A percentile compares a stretch with the other conserved stretches of the same genome.
phyloP scores from a whole-genome alignment of 352 stramenopile genomes.

The Phytophthora sansomeana region DNA sequence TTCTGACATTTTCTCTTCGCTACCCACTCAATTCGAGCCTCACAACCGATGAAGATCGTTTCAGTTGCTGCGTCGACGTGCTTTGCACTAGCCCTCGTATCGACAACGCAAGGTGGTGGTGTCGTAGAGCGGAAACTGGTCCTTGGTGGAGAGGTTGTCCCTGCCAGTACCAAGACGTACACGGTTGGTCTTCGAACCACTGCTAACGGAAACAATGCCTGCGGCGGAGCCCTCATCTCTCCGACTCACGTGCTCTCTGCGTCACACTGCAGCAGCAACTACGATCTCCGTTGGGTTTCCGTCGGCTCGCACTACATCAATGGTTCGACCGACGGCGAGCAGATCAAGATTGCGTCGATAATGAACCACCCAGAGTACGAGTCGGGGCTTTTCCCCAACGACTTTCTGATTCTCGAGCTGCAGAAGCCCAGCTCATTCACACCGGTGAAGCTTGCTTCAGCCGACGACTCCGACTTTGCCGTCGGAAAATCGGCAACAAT shows the following conservation, averaged over 20 bases:
- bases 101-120: neutral
- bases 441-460: constrained; percentile 17
- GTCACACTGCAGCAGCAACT: too few relatives aligned
- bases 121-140: constrained; percentile 24
- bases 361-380: constrained; percentile 34
- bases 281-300: too few relatives aligned
- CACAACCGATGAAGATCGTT: constrained; percentile 10
- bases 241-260: too few relatives aligned
- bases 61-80: neutral
- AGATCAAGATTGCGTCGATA: constrained; percentile 36
- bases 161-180: constrained; percentile 29
- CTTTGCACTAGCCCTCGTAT: constrained; percentile 5
- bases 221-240: too few relatives aligned
- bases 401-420: constrained; percentile 34
- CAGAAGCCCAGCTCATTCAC: constrained; percentile 24
- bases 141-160: constrained; percentile 22
- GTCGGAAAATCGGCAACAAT: constrained; percentile 10
- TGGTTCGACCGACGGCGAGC: too few relatives aligned
- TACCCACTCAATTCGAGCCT: neutral
- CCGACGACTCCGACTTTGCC: constrained; percentile 27
- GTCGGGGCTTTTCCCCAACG: constrained; percentile 17
- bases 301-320: too few relatives aligned
- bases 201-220: too few relatives aligned
- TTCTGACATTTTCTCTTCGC: constrained; percentile 7
- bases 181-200: constrained; percentile 18